Evolutionary conservation across 2,329 filamentous ascomycete species (phyloP), one percentile per base, ranked within the genome.

Genomic region (Cadophora sp.): DNA sequence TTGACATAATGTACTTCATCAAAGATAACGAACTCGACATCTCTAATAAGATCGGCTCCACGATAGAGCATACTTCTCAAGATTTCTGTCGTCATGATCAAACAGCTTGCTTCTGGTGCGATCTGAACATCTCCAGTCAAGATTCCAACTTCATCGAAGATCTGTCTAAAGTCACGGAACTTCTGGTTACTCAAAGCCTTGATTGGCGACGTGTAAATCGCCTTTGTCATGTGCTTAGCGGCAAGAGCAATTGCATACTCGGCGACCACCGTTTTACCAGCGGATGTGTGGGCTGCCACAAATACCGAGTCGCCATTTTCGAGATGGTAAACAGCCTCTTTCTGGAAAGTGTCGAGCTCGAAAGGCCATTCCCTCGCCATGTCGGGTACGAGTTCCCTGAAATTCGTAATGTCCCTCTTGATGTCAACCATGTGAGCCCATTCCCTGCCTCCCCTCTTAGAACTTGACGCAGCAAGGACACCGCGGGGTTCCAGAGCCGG

Each of bases 1-100:
- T 98, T 99, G 71, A 99, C 95, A 77, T 99, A 99, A 80, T 99
- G 96, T 1, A 99, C 96, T 79, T 99, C 96, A 75, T 99, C 96
- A 70, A 99, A 99, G 59, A 99, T 97, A 73, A 99, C 96, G 78
- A 97, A 99, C 73, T 99, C 96, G 9, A 99, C 96, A 76, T 99
- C 96, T 73, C 96, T 88, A 72, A 99, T 97, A 18, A 99, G 81
- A 81, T 99, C 96, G 6, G 96, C 95, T 68, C 96, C 96, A 67
- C 95, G 88, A 76, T 99, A 99, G 56, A 99, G 87, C 95, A 99
- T 99, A 83, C 96, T 98, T 66, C 96, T 89, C 66, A 99, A 81
- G 81, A 99, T 99, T 77, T 99, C 96, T 0, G 96, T 99, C 0
- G 96, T 99, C 96, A 99, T 99, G 79, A 99, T 98, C 50, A 99